Base-by-base conservation (phyloP, 345 rosid species). In the Erysimum cheiranthoides region DNA sequence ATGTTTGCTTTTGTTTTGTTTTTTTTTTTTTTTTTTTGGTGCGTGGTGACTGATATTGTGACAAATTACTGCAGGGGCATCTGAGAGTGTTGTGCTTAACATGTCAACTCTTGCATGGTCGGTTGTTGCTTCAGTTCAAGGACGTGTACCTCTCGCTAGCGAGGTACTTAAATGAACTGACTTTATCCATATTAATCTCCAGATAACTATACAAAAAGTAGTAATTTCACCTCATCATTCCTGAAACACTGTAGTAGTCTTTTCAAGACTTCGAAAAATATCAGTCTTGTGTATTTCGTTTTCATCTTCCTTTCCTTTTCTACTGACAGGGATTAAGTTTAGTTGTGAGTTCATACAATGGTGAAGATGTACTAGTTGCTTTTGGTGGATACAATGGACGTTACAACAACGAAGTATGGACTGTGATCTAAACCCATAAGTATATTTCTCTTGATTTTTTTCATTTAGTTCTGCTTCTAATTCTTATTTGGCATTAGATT, bases 371-470 rank as follows among this genome's bases (percentile, higher is more conserved):
- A 60, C 84, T 93, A n/a, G 80, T 93, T 66, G 85, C 97, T 56
- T 96, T 93, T 81, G 99, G 99, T 71, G 99, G 98, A 74, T 96
- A 96, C 74, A 88, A 96, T 80, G 99, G 99, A 25, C 99, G 81
- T 64, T 96, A 90, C 78, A 96, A 86, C 87, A 93, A 78, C 70
- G 98, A 91, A 90, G 99, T 96, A 82, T 18, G 62, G 63, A 14
- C 62, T 57, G 17, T 75, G 49, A 34, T 67, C 76, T 59, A 18
- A 35, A 17, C 56, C 43, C 59, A 50, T 31, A 32, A 47, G 36
- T 71, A 56, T 49, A 12, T 49, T 17, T 52, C 62, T 53, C 27
- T 18, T 53, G 28, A 62, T 57, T 58, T 60, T 58, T 60, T 47
- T 27, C 21, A 42, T n/a, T 64, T 42, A 50, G 45, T 28, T 51